phyloP scores from a whole-genome alignment of 2,329 filamentous ascomycete species.

The Juglanconis sp. region DNA sequence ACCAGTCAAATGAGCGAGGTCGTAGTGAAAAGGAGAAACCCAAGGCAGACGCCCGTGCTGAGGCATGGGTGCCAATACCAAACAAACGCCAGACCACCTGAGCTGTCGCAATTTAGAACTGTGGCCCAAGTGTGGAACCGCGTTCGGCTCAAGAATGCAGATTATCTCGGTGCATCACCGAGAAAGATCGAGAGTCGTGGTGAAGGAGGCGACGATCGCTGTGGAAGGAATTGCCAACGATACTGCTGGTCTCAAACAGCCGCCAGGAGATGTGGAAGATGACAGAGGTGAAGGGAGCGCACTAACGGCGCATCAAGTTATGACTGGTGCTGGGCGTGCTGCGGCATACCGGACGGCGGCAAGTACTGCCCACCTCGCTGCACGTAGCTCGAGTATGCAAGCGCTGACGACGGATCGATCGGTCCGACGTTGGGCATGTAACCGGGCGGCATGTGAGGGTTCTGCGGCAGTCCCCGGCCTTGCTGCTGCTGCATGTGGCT shows the following conservation, averaged over 20 bases:
- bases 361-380: constrained; percentile 73
- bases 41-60: constrained; percentile 8
- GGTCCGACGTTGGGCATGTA: constrained; percentile 61
- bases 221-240: not conserved
- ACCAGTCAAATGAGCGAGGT: constrained; percentile 18
- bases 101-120: constrained; percentile 36
- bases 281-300: not conserved
- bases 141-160: constrained; percentile 42
- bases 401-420: constrained; percentile 72
- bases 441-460: constrained; percentile 59
- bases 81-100: constrained; percentile 43
- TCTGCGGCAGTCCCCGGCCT: constrained; percentile 61
- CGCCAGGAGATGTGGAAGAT: not conserved
- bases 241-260: not conserved
- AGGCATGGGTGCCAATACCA: not conserved
- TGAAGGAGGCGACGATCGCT: not conserved
- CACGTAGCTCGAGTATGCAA: constrained; percentile 82
- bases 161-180: constrained; percentile 58
- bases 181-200: constrained; percentile 25
- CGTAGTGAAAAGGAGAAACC: constrained; percentile 16
- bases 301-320: constrained; percentile 33
- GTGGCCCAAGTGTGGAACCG: constrained; percentile 32
- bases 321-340: constrained; percentile 78
- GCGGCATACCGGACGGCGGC: constrained; percentile 74
- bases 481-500: constrained; percentile 69